Evolutionary conservation across 2,329 filamentous ascomycete genomes (phyloP).

Genomic region (Monosporascus cannonballus): DNA sequence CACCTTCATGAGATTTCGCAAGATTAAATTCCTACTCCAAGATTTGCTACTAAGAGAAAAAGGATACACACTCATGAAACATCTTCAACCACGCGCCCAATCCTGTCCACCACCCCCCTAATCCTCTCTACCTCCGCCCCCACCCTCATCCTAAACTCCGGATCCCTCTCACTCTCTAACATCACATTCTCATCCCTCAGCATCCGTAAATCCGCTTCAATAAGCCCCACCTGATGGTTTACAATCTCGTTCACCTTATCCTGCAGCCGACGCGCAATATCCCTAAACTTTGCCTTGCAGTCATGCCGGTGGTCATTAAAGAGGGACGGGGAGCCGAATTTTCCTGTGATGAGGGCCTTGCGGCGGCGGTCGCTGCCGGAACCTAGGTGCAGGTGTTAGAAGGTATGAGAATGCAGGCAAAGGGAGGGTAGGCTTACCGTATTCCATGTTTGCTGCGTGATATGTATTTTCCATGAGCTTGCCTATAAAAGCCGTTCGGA

Average conservation of each 20-base stretch:
- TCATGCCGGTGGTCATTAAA: constrained; percentile 25
- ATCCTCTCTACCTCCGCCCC: constrained; percentile 10
- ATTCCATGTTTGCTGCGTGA: constrained; percentile 21
- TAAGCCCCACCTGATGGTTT: constrained; percentile 16
- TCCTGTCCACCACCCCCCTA: too few species aligned
- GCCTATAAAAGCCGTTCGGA: constrained; percentile 32
- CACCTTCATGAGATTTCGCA: too few species aligned
- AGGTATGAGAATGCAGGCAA: too few species aligned
- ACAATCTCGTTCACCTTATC: constrained; percentile 10
- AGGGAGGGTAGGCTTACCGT: constrained; percentile 20
- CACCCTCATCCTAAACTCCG: constrained; percentile 27
- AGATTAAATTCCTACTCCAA: too few species aligned
- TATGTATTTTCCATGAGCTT: constrained; percentile 31
- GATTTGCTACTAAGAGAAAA: too few species aligned
- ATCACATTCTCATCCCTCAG: constrained; percentile 31
- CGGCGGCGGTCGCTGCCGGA: constrained; percentile 25
- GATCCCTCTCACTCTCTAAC: constrained; percentile 30
- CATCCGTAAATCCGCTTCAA: constrained; percentile 28
- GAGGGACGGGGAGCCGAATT: constrained; percentile 18
- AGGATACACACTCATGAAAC: too few species aligned
- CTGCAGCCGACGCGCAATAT: constrained; percentile 11
- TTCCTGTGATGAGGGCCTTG: constrained; percentile 27
- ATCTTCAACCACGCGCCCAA: too few species aligned
- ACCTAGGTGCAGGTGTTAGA: constrained; percentile 16
- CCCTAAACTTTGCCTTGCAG: constrained; percentile 18